Conservation (phyloP, 257 asterid genomes). For the Solanum infundibuliforme region DNA sequence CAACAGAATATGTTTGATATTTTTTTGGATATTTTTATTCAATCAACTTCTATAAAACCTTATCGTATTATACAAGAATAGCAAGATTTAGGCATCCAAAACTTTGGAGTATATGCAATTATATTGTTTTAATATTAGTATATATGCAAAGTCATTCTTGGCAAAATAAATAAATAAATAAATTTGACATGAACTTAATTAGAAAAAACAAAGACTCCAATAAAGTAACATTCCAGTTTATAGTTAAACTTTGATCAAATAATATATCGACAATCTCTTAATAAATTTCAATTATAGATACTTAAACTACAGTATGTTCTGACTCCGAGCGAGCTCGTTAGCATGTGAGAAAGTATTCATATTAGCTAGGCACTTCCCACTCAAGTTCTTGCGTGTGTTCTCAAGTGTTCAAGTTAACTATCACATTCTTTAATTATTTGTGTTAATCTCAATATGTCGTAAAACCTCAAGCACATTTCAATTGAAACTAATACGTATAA, state of each 20-base stretch:
- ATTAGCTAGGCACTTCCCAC: background rate
- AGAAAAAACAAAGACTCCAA: background rate
- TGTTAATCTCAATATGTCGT: background rate
- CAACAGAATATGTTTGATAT: background rate
- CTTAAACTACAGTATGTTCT: background rate
- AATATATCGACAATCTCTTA: background rate
- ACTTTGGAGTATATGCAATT: background rate
- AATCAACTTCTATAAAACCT: background rate
- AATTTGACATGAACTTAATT: background rate
- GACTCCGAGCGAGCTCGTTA: background rate
- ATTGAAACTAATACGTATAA: background rate
- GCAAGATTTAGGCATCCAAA: background rate
- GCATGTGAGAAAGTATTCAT: background rate
- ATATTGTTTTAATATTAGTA: background rate
- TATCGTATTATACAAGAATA: background rate
- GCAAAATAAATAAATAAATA: background rate
- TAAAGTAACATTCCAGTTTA: background rate
- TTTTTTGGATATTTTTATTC: background rate
- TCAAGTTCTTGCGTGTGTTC: background rate
- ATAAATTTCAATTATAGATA: background rate
- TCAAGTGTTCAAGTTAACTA: background rate
- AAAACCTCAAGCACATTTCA: background rate
- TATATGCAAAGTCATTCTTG: background rate
- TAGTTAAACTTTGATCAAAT: background rate
- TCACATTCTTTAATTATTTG: background rate